Evolutionary conservation across 2,329 filamentous ascomycete species (phyloP).

Genomic region (Anthostomella pinea): DNA sequence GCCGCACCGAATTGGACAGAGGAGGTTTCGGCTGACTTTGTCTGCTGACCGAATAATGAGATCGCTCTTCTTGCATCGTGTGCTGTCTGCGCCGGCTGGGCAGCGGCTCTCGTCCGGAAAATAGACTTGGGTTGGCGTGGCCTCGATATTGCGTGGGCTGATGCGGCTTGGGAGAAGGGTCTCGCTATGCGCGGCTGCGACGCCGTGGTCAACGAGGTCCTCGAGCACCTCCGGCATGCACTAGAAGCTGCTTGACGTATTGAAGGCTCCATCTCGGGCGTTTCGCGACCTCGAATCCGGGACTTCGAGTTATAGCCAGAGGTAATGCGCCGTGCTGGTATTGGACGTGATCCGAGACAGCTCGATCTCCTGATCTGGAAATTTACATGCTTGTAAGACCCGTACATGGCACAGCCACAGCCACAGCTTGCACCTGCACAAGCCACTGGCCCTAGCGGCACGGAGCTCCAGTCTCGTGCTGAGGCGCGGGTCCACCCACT

Average conservation of each 20-base stretch:
- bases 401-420: no score
- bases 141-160: constrained; percentile 8
- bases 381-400: no score
- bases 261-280: constrained; percentile 27
- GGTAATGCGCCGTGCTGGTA: constrained; percentile 1
- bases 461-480: no score
- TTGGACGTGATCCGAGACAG: neutral
- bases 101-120: constrained; percentile 11
- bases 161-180: constrained; percentile 21
- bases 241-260: constrained; percentile 26
- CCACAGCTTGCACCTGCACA: no score
- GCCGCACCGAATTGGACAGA: constrained; percentile 12
- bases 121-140: constrained; percentile 9
- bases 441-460: no score
- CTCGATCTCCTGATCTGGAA: no score
- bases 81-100: constrained; percentile 2
- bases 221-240: constrained; percentile 29
- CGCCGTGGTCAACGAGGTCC: constrained; percentile 16
- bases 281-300: neutral
- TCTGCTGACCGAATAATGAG: constrained; percentile 27
- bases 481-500: no score
- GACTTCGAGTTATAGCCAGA: neutral
- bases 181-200: constrained; percentile 16
- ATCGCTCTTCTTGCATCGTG: constrained; percentile 18
- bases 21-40: constrained; percentile 19